These are phyloP conservation scores for Mucor velutinosus DNA, from an alignment of 371 early-diverging fungal genomes.

Conservation along the genomic window DNA sequence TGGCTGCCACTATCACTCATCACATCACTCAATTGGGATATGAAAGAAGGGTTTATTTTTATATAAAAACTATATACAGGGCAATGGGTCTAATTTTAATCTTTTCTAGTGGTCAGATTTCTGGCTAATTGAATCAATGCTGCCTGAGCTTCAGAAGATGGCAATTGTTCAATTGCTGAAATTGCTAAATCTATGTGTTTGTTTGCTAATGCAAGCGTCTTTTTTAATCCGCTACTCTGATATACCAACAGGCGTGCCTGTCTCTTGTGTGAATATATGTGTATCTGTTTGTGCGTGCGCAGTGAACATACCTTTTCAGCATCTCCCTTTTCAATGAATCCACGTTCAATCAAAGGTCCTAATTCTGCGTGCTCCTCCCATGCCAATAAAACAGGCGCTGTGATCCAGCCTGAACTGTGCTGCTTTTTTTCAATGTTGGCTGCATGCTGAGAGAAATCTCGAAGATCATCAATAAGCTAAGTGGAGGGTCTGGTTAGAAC, in stretches of 20 bases:
- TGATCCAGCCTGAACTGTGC: slow-evolving; percentile 24
- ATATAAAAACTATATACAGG: slow-evolving; percentile 2
- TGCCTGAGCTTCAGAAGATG: slow-evolving; percentile 67
- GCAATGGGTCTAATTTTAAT: slow-evolving; percentile 4
- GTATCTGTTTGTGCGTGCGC: neutral
- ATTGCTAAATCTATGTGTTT: slow-evolving; percentile 62
- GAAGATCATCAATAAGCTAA: slow-evolving; percentile 89
- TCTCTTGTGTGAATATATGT: neutral
- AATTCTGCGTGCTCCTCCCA: slow-evolving; percentile 89
- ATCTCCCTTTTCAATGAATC: slow-evolving; percentile 61
- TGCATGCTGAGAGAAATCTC: slow-evolving; percentile 83
- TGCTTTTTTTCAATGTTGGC: slow-evolving; percentile 80
- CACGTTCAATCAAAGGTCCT: slow-evolving; percentile 82
- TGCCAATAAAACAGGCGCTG: slow-evolving; percentile 94
- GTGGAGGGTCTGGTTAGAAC: neutral
- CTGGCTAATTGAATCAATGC: slow-evolving; percentile 66
- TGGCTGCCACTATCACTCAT: neutral
- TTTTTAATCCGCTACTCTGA: slow-evolving; percentile 67
- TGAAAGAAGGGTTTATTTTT: neutral
- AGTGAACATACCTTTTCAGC: neutral
- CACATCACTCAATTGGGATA: neutral
- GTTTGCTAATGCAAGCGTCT: slow-evolving; percentile 61
- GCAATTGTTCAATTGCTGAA: slow-evolving; percentile 59
- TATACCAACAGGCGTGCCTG: slow-evolving; percentile 74
- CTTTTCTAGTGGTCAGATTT: slow-evolving; percentile 47